Evolutionary conservation across 2,329 filamentous ascomycete genomes (phyloP), one percentile per base, ranked within the genome.

Genomic region (Venturia carpophila): DNA sequence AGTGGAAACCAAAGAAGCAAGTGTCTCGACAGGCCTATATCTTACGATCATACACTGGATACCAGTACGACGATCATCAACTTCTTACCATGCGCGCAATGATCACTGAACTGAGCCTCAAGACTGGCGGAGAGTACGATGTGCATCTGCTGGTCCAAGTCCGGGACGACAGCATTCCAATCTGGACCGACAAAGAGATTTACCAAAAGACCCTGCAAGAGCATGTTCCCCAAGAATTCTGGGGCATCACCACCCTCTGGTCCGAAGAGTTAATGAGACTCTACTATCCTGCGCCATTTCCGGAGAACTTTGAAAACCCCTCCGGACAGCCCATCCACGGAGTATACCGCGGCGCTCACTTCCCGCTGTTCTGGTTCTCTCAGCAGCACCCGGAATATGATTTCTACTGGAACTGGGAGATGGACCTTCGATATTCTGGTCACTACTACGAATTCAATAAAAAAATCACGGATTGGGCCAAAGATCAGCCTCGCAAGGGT

Each of bases 251-350:
- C 24, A 96, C 90, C 0, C 82, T 97, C 7, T 99, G 94, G 94
- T 94, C 91, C 0, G 92, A 96, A 75, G 88, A 89, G 30, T 92
- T 97, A 76, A 97, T 97, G 92, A 82, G 88, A 64, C 84, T 92
- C 66, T 83, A 96, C 70, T 99, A 97, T 76, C 89, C 94, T 63
- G 91, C 89, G 61, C 87, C 96, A 34, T 87, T 91, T 71, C 91
- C 95, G 68, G 85, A 89, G 58, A 92, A 87, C 75, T 82, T 83
- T 69, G 82, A 82, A 66, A 84, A 89, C 62, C 82, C 95, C 65
- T 78, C 78, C 58, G 77, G 76, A 60, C 75, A 75, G 15, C 89
- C 90, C 1, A 86, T 96, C 0, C 92, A 97, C 74, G 92, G 92
- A 21, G 91, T 95, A 10, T 97, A 97, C 77, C 89, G 94, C 66